These are phyloP conservation scores for Sporisorium sorghi DNA, from an alignment of 1,284 basidiomycete species.

Conservation along the genomic window DNA sequence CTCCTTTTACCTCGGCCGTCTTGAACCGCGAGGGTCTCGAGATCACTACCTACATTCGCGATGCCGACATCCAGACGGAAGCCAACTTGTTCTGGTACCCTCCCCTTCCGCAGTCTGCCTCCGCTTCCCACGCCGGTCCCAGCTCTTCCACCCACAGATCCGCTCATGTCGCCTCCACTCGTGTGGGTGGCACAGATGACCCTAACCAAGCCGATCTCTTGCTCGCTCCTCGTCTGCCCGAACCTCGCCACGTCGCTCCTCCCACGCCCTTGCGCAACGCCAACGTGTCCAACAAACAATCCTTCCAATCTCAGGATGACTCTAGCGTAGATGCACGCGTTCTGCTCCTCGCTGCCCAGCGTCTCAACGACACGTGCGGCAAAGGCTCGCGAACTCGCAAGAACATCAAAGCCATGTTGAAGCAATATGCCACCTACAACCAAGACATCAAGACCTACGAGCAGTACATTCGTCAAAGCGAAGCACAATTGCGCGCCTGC, in stretches of 20 bases:
- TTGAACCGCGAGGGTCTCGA: constrained; percentile 59
- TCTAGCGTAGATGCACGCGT: constrained; percentile 28
- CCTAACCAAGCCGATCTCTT: constrained; percentile 34
- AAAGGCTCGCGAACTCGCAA: constrained; percentile 61
- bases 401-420: constrained; percentile 64
- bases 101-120: constrained; percentile 31
- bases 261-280: constrained; percentile 42
- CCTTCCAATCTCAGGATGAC: constrained; percentile 25
- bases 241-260: constrained; percentile 36
- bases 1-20: constrained; percentile 62
- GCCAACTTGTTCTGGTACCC: constrained; percentile 62
- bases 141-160: constrained; percentile 20
- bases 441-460: constrained; percentile 47
- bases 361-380: constrained; percentile 56
- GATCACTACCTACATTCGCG: constrained; percentile 64
- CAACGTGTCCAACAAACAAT: constrained; percentile 20
- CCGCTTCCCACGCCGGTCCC: constrained; percentile 26
- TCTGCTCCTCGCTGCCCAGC: constrained; percentile 56
- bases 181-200: constrained; percentile 18
- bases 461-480: constrained; percentile 42
- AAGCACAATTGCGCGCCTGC: constrained; percentile 28
- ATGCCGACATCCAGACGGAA: constrained; percentile 62
- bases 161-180: constrained; percentile 11
- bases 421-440: constrained; percentile 49
- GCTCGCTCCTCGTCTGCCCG: constrained; percentile 44